Conservation (phyloP, 805 yeast genomes). For the Torulaspora franciscae region DNA sequence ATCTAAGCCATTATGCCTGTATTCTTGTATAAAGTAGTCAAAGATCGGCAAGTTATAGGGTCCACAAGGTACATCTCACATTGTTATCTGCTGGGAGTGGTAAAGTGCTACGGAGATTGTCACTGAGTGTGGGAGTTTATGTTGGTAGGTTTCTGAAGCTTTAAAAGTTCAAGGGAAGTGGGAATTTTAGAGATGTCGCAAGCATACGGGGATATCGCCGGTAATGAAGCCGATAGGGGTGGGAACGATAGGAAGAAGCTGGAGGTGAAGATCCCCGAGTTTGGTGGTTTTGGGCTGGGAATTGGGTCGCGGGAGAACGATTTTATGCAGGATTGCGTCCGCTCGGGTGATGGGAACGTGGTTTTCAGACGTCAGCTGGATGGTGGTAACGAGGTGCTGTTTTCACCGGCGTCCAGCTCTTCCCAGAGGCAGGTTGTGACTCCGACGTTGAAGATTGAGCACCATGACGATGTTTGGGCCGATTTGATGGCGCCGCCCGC, state of each 20-base stretch:
- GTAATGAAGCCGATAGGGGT: conserved; percentile 3
- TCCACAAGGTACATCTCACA: not conserved
- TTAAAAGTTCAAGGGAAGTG: not conserved
- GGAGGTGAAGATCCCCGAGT: conserved; percentile 3
- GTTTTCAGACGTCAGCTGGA: not conserved
- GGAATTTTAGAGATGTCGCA: conserved; percentile 9
- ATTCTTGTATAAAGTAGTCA: not conserved
- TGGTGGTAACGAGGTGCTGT: conserved; percentile 8
- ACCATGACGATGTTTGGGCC: conserved; percentile 13
- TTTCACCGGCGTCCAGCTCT: conserved; percentile 15
- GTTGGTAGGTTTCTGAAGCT: not conserved
- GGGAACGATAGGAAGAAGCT: not conserved
- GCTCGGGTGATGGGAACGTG: conserved; percentile 4
- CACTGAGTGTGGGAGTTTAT: not conserved
- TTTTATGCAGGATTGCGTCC: conserved; percentile 7
- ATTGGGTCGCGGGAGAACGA: not conserved
- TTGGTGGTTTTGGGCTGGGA: conserved; percentile 5
- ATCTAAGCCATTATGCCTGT: not conserved
- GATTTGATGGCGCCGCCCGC: conserved; percentile 9
- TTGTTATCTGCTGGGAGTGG: not conserved
- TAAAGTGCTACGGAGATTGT: not conserved
- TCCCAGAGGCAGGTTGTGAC: conserved; percentile 15
- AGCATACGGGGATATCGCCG: conserved; percentile 9
- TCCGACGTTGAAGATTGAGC: conserved; percentile 22
- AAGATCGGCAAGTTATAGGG: not conserved